A percentile compares a stretch with the other conserved stretches of the same genome.
Conservation (phyloP, 139 green algal genomes). For the Ettlia oleoabundans region DNA sequence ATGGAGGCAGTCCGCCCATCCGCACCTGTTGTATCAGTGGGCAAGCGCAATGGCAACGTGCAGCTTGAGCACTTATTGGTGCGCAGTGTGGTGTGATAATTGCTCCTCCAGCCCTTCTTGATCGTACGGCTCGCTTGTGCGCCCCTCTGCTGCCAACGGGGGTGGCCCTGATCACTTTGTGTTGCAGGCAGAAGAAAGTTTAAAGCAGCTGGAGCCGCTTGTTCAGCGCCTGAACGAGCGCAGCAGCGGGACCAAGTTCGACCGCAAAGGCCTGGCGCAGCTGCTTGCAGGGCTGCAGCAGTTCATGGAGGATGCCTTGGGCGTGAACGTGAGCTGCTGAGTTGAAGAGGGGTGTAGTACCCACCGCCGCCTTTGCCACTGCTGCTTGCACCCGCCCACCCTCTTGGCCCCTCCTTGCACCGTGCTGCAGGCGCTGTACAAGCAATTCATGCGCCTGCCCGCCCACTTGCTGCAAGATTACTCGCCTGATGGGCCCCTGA, state of each 20-base stretch:
- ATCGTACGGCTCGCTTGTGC: background rate
- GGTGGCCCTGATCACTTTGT: background rate
- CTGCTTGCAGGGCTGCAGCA: slow-evolving; percentile 75
- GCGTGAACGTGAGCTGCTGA: slow-evolving; percentile 67
- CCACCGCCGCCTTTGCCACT: no score
- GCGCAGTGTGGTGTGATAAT: background rate
- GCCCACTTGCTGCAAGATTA: slow-evolving; percentile 52
- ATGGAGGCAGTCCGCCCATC: background rate
- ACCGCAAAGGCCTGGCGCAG: slow-evolving; percentile 57
- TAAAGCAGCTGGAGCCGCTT: slow-evolving; percentile 53
- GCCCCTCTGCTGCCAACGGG: no score
- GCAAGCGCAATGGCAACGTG: slow-evolving; percentile 59
- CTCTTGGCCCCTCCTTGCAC: background rate
- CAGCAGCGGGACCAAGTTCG: slow-evolving; percentile 51
- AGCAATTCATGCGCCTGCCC: slow-evolving; percentile 61
- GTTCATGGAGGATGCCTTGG: slow-evolving; percentile 84
- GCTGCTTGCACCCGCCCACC: no score
- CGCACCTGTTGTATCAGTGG: slow-evolving; percentile 21
- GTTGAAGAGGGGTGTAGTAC: no score
- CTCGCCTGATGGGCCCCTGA: slow-evolving; percentile 56
- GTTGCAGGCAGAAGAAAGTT: slow-evolving; percentile 65
- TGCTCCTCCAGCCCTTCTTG: background rate
- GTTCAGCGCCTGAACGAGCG: slow-evolving; percentile 56
- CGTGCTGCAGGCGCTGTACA: slow-evolving; percentile 52
- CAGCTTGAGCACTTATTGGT: slow-evolving; percentile 64